Evolutionary conservation across 2,329 filamentous ascomycete genomes (phyloP).

Genomic region (Colletotrichum endophyticum): DNA sequence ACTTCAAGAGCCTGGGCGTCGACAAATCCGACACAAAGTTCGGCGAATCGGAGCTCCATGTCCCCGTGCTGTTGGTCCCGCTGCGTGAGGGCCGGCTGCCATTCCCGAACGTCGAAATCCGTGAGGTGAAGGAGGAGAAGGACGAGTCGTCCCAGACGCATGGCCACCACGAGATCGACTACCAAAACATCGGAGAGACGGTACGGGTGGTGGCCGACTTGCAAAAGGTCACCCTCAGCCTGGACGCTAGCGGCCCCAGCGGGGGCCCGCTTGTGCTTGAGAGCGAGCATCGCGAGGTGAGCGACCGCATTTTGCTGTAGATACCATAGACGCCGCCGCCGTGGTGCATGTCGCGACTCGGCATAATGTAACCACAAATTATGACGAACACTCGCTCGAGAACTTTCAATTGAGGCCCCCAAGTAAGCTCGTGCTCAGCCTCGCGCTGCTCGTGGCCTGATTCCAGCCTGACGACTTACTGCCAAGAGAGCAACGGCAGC

Average conservation of each 20-base stretch:
- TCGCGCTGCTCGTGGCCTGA: not conserved
- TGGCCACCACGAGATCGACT: conserved; percentile 78
- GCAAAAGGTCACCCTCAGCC: conserved; percentile 72
- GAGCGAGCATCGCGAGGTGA: conserved; percentile 50
- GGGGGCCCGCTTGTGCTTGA: conserved; percentile 72
- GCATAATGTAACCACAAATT: not conserved
- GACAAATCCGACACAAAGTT: conserved; percentile 36
- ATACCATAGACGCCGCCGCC: not conserved
- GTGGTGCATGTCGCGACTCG: not conserved
- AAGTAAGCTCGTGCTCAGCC: not conserved
- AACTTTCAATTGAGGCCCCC: not conserved
- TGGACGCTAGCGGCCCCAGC: conserved; percentile 69
- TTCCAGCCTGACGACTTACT: not conserved
- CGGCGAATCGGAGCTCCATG: conserved; percentile 55
- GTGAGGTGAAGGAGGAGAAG: conserved; percentile 54
- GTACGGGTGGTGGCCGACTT: conserved; percentile 77
- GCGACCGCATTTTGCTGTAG: conserved; percentile 41
- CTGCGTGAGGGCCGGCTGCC: conserved; percentile 79
- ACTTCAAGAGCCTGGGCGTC: conserved; percentile 66
- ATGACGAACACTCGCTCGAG: not conserved
- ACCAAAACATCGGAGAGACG: conserved; percentile 77
- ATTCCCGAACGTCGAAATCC: conserved; percentile 80
- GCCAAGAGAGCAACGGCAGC: not conserved
- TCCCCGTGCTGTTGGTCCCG: conserved; percentile 80
- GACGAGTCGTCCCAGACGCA: conserved; percentile 23